phyloP scores from a whole-genome alignment of 352 stramenopile genomes.

The Globisporangium alternatum region DNA sequence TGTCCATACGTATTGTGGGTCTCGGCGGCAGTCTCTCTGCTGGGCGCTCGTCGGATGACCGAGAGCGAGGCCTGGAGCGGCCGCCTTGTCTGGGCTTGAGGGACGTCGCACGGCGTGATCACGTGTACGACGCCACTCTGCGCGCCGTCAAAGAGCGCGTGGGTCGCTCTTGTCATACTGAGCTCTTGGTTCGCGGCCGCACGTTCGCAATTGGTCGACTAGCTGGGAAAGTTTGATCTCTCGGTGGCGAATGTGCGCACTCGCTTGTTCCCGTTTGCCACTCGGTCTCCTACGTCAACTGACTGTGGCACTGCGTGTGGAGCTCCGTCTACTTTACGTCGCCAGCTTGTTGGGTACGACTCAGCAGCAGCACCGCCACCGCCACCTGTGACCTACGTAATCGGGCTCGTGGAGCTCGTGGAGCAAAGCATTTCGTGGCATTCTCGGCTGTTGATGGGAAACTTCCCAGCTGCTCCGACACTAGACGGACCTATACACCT shows the following conservation, averaged over 20 bases:
- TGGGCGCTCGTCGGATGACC: not conserved
- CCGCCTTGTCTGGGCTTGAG: not conserved
- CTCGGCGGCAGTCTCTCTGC: not conserved
- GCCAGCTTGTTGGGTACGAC: too few species aligned
- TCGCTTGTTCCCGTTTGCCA: too few species aligned
- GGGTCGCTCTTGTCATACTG: not conserved
- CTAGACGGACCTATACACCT: too few species aligned
- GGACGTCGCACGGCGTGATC: conserved; percentile 7
- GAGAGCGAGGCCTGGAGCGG: not conserved
- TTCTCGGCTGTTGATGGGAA: too few species aligned
- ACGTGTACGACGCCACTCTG: conserved; percentile 2
- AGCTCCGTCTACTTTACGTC: too few species aligned
- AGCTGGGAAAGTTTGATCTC: not conserved
- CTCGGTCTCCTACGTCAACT: too few species aligned
- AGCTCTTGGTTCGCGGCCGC: not conserved
- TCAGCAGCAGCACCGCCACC: too few species aligned
- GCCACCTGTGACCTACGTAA: too few species aligned
- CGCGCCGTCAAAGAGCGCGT: conserved; percentile 3
- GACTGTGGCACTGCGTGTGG: too few species aligned
- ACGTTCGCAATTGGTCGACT: not conserved
- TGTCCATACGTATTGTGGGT: not conserved
- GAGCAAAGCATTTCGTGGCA: too few species aligned
- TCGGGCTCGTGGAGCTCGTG: too few species aligned
- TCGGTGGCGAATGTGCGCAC: not conserved
- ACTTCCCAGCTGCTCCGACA: too few species aligned